Evolutionary conservation across 495 filamentous ascomycete genomes (phyloP), one percentile per base, ranked within the genome.

Genomic region (Beverwykella pulmonaria): DNA sequence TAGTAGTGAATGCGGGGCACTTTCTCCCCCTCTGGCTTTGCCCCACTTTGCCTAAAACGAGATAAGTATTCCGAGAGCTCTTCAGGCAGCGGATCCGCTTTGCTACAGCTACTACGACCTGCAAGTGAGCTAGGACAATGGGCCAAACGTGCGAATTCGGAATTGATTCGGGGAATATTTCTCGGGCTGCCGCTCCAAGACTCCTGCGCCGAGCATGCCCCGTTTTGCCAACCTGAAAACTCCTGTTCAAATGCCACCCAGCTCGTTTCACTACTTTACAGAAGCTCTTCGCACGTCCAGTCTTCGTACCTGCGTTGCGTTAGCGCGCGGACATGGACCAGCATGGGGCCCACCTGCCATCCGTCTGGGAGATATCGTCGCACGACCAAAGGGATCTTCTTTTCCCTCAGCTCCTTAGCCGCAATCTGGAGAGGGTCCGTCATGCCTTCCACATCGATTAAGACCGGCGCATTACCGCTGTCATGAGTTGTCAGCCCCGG

Each of bases 231-330:
- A 19, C 41, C 53, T 29, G 17, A 32, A 50, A 67, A 71, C 69
- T 71, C 69, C 69, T 47, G 47, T 19, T 23, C 52, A 41, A 63
- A 67, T 67, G 63, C 63, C 59, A 52, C 39, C 39, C 6, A 44
- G 2, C 39, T 14, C 39, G 6, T 44, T 44, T 14, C 8, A 12
- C 17, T 44, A 19, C 36, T 25, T 22, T 56, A 58, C 25, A 58
- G 96, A 82, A 98, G 82, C 75, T 98, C 94, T 80, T 98, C 94
- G 79, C 92, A 96, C 56, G 92, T 94, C 94, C 94, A 98, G 77
- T 98, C 94, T 82, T 98, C 94, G 75, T 98, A 98, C 80, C 93
- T 97, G 62, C 22, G 20, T 19, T n/a, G 26, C 14, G 54, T 73
- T 61, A 75, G 61, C 48, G 17, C 48, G 12, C 20, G 20, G 27